Percentiles rank a stretch among this genome's conserved stretches.
These are phyloP conservation scores for Entomortierella lignicola DNA, from an alignment of 192 early-diverging fungal genomes.

Conservation along the genomic window DNA sequence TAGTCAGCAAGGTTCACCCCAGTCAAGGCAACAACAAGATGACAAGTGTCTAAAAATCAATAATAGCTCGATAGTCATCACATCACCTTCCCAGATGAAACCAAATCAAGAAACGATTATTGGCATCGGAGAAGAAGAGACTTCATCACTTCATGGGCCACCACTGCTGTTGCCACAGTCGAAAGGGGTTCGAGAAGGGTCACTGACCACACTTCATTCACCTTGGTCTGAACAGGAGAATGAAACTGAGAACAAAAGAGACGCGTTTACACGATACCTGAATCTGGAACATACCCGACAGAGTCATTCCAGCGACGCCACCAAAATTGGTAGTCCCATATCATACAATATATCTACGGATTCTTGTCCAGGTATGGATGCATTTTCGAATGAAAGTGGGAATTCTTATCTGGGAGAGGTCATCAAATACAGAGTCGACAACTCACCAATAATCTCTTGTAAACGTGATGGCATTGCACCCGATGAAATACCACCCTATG, in stretches of 20 bases:
- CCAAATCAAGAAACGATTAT: too few species aligned
- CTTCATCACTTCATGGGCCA: neutral
- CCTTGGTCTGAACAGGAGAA: neutral
- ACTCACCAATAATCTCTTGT: neutral
- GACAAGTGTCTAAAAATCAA: too few species aligned
- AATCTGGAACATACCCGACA: neutral
- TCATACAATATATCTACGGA: neutral
- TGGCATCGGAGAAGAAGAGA: neutral
- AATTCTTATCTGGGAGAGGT: too few species aligned
- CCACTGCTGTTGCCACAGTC: neutral
- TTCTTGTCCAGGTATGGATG: neutral
- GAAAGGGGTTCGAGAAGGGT: neutral
- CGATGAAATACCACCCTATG: neutral
- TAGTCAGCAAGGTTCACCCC: too few species aligned
- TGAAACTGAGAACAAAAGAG: neutral
- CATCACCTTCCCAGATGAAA: too few species aligned
- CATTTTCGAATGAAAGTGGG: too few species aligned
- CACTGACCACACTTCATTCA: neutral
- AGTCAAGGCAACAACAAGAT: too few species aligned
- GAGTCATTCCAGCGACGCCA: slow-evolving; percentile 12
- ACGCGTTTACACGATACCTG: neutral
- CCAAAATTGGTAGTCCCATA: slow-evolving; percentile 1
- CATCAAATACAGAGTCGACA: too few species aligned
- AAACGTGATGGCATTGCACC: neutral
- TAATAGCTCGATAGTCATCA: too few species aligned